Conservation (phyloP, 192 early-diverging fungal species). For the Entophlyctis luteolus region DNA sequence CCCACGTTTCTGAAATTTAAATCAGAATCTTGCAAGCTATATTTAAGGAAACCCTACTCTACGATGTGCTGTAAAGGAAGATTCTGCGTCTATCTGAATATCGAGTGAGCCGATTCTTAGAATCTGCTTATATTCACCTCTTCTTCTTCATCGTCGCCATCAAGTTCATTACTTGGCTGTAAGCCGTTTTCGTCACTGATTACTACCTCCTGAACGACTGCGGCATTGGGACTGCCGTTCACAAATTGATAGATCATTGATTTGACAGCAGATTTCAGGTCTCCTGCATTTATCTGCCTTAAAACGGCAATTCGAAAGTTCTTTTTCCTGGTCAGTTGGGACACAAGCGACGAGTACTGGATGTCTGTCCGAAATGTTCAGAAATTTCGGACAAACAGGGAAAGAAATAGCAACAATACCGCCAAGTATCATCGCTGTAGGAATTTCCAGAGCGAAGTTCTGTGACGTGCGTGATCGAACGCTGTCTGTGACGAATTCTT, state of each 20-base stretch:
- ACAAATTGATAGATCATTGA: background rate
- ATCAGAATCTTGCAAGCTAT: too few relatives aligned
- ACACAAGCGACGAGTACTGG: too few relatives aligned
- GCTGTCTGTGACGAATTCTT: too few relatives aligned
- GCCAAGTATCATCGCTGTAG: background rate
- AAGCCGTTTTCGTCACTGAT: background rate
- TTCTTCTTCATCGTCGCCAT: too few relatives aligned
- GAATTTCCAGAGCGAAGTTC: background rate
- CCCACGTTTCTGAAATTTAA: too few relatives aligned
- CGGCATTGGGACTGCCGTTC: background rate
- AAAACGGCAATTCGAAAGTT: background rate
- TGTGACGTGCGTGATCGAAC: background rate
- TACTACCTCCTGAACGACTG: background rate
- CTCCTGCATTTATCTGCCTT: background rate
- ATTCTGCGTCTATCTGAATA: too few relatives aligned
- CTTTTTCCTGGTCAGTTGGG: background rate
- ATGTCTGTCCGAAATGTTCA: too few relatives aligned
- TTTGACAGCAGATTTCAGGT: conserved; percentile 1
- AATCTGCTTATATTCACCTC: background rate
- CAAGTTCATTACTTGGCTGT: background rate
- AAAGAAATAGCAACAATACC: background rate
- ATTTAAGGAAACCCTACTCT: background rate
- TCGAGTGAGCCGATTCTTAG: too few relatives aligned
- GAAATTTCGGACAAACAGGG: too few relatives aligned
- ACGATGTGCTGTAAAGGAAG: background rate